These are phyloP conservation scores for Torulaspora globosa DNA, from an alignment of 1,139 yeast genomes.

Conservation along the genomic window DNA sequence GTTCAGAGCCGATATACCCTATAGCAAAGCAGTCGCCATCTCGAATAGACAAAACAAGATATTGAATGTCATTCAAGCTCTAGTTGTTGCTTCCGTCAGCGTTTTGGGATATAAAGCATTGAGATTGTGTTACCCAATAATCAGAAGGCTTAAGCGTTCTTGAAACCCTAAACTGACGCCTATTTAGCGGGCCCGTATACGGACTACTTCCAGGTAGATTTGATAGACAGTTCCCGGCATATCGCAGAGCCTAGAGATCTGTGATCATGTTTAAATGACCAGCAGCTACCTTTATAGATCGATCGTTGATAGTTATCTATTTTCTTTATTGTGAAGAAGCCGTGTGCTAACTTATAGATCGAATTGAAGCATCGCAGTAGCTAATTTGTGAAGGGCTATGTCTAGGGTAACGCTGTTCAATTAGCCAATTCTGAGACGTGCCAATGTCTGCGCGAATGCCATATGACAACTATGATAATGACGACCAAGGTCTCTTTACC, in stretches of 20 bases:
- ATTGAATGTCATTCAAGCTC: conserved; percentile 23
- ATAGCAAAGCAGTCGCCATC: conserved; percentile 62
- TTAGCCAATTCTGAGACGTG: neutral
- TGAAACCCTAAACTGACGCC: neutral
- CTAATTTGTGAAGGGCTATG: neutral
- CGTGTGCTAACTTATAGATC: neutral
- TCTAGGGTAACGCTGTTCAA: neutral
- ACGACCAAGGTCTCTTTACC: conserved; percentile 32
- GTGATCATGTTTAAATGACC: neutral
- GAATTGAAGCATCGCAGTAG: neutral
- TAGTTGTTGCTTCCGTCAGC: conserved; percentile 14
- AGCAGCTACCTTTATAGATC: neutral
- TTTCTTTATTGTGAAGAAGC: neutral
- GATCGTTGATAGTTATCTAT: neutral
- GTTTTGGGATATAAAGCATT: conserved; percentile 8
- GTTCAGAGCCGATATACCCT: conserved; percentile 76
- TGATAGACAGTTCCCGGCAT: no score
- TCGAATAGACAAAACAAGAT: conserved; percentile 50
- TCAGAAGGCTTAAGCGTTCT: conserved; percentile 3
- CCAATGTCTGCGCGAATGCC: conserved; percentile 24
- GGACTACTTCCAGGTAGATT: neutral
- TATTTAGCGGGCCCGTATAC: neutral
- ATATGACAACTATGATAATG: conserved; percentile 26
- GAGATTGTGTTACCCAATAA: neutral
- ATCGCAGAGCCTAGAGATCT: neutral